phyloP scores from a whole-genome alignment of 139 green algal species.

The Monoraphidium neglectum region DNA sequence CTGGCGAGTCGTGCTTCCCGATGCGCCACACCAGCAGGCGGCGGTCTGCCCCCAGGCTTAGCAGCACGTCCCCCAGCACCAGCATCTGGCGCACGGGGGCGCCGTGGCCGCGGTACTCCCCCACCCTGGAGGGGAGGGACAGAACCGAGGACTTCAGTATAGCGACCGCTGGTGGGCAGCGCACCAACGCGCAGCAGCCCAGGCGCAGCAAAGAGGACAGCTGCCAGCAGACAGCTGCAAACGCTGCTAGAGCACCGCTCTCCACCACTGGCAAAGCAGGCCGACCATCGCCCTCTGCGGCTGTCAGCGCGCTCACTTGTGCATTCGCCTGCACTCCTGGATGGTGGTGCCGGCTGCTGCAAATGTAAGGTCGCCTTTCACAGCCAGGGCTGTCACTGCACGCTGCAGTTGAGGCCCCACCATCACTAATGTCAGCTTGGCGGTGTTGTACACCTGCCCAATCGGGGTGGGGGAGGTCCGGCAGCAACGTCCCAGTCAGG shows the following conservation, averaged over 20 bases:
- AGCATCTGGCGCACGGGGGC: constrained; percentile 72
- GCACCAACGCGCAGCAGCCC: too few species aligned
- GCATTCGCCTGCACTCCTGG: constrained; percentile 65
- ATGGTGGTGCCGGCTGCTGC: constrained; percentile 77
- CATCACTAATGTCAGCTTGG: constrained; percentile 78
- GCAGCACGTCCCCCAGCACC: constrained; percentile 77
- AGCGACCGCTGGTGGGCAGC: too few species aligned
- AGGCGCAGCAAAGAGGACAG: too few species aligned
- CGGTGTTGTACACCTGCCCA: constrained; percentile 86
- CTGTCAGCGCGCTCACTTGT: constrained; percentile 44
- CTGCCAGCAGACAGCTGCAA: too few species aligned
- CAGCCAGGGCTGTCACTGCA: constrained; percentile 73
- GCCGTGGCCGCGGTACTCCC: constrained; percentile 47
- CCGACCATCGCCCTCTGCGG: too few species aligned
- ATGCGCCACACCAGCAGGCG: constrained; percentile 76
- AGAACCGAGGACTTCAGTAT: too few species aligned
- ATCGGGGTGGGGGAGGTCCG: too few species aligned
- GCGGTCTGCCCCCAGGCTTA: constrained; percentile 71
- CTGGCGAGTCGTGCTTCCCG: constrained; percentile 54
- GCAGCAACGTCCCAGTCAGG: too few species aligned
- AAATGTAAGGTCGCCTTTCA: constrained; percentile 84
- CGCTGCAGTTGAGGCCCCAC: constrained; percentile 82
- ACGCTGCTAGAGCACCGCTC: too few species aligned
- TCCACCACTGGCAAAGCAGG: too few species aligned
- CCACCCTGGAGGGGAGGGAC: constrained; percentile 54